Evolutionary conservation across 2,329 filamentous ascomycete genomes (phyloP), one percentile per base, ranked within the genome.

Genomic region (Didymellaceae sp.): DNA sequence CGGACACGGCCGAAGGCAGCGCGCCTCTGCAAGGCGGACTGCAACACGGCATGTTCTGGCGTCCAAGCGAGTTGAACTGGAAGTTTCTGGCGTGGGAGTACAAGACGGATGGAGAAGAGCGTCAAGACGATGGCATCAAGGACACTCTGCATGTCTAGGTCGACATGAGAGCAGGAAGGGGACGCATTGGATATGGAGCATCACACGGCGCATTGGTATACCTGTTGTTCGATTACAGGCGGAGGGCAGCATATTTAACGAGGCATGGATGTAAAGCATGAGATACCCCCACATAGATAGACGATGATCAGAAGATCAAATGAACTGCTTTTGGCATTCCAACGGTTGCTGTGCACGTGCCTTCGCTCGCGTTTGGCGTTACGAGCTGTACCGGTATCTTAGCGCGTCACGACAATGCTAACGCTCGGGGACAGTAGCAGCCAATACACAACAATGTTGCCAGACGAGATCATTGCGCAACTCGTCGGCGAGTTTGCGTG

Each of bases 51-150:
- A 72, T 87, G 30, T 86, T 86, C 71, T 87, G 84, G 84, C 78
- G 84, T 41, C 81, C 82, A 49, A 80, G 81, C 63, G 89, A 93
- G 76, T 78, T 94, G 67, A 94, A 94, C 76, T 93, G 90, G 90
- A 91, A 89, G 72, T 82, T 92, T 70, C 76, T 92, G 67, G 88
- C 86, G 44, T 93, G 89, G 89, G 86, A 91, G 70, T 90, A 84
- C 81, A 82, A 65, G 22, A 56, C 58, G 42, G 59, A 64, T 1
- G 61, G 51, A 14, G 41, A 54, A 26, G 35, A 59, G n/a, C 25
- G 34, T 5, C 39, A 57, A n/a, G 28, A 33, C 16, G 38, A 48
- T 20, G 45, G 45, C 45, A 59, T 67, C 32, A 55, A 54, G 39
- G 61, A 68, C 48, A 62, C 59, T 21, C 34, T 73, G 40, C 70